phyloP scores from a whole-genome alignment of 768 basidiomycete genomes.

The Suillus clintonianus region DNA sequence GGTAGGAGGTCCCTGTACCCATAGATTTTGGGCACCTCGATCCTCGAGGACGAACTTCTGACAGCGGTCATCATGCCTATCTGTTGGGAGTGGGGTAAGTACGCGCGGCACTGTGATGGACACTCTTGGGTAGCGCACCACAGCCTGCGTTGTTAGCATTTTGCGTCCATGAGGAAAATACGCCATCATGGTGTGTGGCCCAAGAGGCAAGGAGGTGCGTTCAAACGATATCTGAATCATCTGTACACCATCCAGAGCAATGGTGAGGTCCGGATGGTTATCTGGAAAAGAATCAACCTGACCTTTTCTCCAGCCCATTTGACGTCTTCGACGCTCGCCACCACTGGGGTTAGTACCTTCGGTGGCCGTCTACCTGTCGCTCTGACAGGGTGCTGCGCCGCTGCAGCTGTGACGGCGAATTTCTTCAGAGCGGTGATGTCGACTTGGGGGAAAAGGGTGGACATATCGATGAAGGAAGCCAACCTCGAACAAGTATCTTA shows the following conservation, averaged over 20 bases:
- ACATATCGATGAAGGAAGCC: conserved; percentile 6
- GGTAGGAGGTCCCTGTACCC: conserved; percentile 27
- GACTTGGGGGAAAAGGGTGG: conserved; percentile 28
- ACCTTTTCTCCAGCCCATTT: conserved; percentile 31
- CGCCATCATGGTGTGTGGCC: conserved; percentile 30
- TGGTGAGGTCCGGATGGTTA: background rate
- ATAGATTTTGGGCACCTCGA: conserved; percentile 31
- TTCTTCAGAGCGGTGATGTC: conserved; percentile 25
- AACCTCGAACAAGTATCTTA: background rate
- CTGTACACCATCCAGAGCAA: conserved; percentile 9
- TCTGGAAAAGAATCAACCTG: conserved; percentile 1
- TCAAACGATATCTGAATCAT: conserved; percentile 33
- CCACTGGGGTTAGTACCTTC: conserved; percentile 17
- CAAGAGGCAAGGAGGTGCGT: conserved; percentile 25
- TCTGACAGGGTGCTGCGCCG: conserved; percentile 20
- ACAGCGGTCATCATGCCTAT: conserved; percentile 32
- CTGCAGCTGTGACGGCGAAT: conserved; percentile 27
- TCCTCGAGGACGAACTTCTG: conserved; percentile 12
- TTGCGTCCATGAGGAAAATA: conserved; percentile 32
- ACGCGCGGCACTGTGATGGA: background rate
- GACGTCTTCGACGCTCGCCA: conserved; percentile 24
- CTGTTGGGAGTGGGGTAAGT: conserved; percentile 14
- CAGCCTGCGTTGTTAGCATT: conserved; percentile 28
- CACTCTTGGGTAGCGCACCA: conserved; percentile 19
- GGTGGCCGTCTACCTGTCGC: conserved; percentile 7